Evolutionary conservation across 805 yeast species (phyloP), one percentile per base, ranked within the genome.

Genomic region (Kodamaea jinghongensis): DNA sequence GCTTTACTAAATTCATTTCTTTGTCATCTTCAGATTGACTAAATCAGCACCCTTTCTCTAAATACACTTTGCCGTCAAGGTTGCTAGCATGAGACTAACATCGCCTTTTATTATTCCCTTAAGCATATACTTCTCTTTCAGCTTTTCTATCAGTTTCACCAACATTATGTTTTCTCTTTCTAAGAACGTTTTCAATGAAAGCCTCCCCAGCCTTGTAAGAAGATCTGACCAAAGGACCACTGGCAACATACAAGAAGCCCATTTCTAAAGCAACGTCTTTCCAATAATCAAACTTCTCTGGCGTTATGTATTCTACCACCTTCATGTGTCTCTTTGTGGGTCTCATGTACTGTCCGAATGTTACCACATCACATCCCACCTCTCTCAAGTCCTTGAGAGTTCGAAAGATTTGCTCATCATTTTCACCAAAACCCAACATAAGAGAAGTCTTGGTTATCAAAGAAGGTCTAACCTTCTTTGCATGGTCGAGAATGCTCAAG

Each of bases 311-410:
- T 51, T 91, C 97, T 8, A 87, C 96, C 31, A 93, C 99, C 68
- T 90, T 90, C 95, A 93, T 89, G 63, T 93, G 99, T 57, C 99
- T 81, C 65, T 86, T 93, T 2, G 99, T 93, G 32, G 99, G 99
- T 60, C 99, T 78, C 97, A 93, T 93, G 63, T 93, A 93, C 66
- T 93, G 99, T 27, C 99, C 99, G 65, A 93, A 93, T 0, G 99
- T 93, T 12, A 93, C 96, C 36, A 93, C 96, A 56, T 93, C 98
- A 61, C 95, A 93, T 6, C 75, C 67, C 31, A 83, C 76, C 13
- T 67, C 79, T 47, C 98, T 77, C 50, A 95, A 70, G 58, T 87
- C 95, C 46, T 63, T 71, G 54, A 93, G 60, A 0, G 97, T 82
- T 48, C 79, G 81, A 57, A 81, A 59, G 9, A 93, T 61, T 64